phyloP scores from a whole-genome alignment of 1,284 basidiomycete genomes.

The Heterobasidion parviporum region DNA sequence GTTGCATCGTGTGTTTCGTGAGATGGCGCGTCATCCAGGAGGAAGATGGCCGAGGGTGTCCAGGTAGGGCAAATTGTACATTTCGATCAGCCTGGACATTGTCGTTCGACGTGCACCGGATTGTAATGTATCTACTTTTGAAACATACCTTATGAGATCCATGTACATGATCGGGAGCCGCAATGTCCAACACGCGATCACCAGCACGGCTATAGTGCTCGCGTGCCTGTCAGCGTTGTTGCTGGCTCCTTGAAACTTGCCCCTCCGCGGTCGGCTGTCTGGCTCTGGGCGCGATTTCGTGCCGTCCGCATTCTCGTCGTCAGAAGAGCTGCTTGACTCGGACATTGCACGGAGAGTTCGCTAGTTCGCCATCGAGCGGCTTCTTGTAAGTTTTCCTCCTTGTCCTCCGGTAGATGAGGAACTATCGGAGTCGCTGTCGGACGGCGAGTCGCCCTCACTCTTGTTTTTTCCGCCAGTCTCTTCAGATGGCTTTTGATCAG shows the following conservation, averaged over 20 bases:
- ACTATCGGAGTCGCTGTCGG: not conserved
- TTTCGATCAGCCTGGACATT: slow-evolving; percentile 54
- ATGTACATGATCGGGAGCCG: slow-evolving; percentile 68
- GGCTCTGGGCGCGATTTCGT: slow-evolving; percentile 9
- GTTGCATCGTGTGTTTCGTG: slow-evolving; percentile 54
- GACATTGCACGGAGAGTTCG: slow-evolving; percentile 49
- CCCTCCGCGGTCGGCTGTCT: slow-evolving; percentile 7
- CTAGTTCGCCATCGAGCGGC: slow-evolving; percentile 32
- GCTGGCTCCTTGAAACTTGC: slow-evolving; percentile 10
- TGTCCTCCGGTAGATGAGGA: not conserved
- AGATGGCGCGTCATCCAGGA: slow-evolving; percentile 56
- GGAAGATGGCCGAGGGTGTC: slow-evolving; percentile 67
- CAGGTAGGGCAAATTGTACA: slow-evolving; percentile 75
- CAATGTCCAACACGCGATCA: slow-evolving; percentile 71
- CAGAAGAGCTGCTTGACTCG: slow-evolving; percentile 35
- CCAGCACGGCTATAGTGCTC: slow-evolving; percentile 57
- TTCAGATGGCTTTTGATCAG: not conserved
- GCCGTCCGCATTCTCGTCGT: slow-evolving; percentile 26
- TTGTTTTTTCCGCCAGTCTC: slow-evolving; percentile 5
- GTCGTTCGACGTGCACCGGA: not conserved
- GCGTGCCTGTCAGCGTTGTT: slow-evolving; percentile 42
- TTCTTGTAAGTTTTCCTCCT: not conserved
- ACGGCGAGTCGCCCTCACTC: not conserved
- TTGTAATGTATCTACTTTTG: not conserved
- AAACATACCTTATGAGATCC: slow-evolving; percentile 61